These are phyloP conservation scores for Neurospora sp. DNA, from an alignment of 495 filamentous ascomycete genomes.

Conservation along the genomic window DNA sequence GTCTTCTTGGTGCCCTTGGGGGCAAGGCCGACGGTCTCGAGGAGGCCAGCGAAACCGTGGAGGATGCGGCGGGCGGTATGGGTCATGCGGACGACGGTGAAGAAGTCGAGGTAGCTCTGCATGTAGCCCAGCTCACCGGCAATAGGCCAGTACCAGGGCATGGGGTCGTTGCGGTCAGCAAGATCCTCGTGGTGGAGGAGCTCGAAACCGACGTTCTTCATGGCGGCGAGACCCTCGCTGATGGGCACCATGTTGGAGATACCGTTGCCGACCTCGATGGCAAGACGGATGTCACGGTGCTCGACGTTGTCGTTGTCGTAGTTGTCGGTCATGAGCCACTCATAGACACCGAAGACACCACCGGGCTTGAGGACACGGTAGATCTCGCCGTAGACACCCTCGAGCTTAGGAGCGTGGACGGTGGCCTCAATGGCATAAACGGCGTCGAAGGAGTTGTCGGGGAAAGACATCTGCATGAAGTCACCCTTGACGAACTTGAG, in stretches of 20 bases:
- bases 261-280: constrained; percentile 93
- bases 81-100: constrained; percentile 87
- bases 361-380: constrained; percentile 94
- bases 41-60: constrained; percentile 68
- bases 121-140: constrained; percentile 72
- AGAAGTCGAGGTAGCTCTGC: constrained; percentile 65
- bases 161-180: constrained; percentile 63
- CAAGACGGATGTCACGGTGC: constrained; percentile 85
- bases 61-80: constrained; percentile 64
- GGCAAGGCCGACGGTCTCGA: constrained; percentile 67
- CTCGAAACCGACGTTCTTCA: constrained; percentile 84
- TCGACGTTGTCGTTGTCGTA: constrained; percentile 85
- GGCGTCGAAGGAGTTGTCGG: constrained; percentile 82
- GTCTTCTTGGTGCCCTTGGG: constrained; percentile 91
- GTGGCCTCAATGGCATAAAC: constrained; percentile 99
- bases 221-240: constrained; percentile 70
- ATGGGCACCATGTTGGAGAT: constrained; percentile 98
- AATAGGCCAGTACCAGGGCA: constrained; percentile 95
- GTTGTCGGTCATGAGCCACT: constrained; percentile 97
- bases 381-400: constrained; percentile 90
- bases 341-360: constrained; percentile 93
- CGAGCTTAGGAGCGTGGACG: constrained; percentile 88
- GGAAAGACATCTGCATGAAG: constrained; percentile 99
- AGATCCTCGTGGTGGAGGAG: constrained; percentile 83
- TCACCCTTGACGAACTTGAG: constrained; percentile 90